A percentile compares a stretch with the other conserved stretches of the same genome.
Conservation (phyloP, 306 rosid genomes). For the Nissolia schottii region DNA sequence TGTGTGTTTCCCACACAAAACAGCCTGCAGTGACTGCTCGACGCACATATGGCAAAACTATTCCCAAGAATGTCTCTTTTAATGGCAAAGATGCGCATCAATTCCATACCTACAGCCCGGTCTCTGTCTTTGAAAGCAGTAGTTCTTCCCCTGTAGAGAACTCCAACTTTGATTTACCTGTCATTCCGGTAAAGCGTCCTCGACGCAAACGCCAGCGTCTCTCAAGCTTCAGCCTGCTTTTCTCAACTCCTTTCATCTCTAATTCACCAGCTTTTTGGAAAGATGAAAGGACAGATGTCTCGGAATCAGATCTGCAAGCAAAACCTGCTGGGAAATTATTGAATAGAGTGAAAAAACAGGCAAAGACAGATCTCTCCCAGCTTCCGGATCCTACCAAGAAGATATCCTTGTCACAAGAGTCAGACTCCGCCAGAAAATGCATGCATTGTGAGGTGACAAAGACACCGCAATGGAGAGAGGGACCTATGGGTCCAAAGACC, state of each 20-base stretch:
- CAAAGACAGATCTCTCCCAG: constrained; percentile 21
- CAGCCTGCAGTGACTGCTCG: neutral
- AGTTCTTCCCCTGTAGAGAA: constrained; percentile 45
- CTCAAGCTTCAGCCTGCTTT: constrained; percentile 25
- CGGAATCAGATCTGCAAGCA: constrained; percentile 23
- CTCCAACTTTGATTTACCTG: constrained; percentile 23
- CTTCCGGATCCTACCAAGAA: constrained; percentile 5
- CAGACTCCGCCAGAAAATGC: constrained; percentile 18
- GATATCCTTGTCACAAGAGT: neutral
- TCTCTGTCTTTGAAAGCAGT: constrained; percentile 58
- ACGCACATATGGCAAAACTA: constrained; percentile 3
- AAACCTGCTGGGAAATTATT: constrained; percentile 11
- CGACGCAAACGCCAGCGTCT: constrained; percentile 46
- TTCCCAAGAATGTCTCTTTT: constrained; percentile 11
- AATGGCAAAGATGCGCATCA: constrained; percentile 25
- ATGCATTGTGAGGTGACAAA: constrained; percentile 20
- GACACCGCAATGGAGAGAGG: constrained; percentile 36
- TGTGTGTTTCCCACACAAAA: neutral
- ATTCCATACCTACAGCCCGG: constrained; percentile 50
- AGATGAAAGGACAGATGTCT: neutral
- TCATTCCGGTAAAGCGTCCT: constrained; percentile 39
- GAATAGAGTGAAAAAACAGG: constrained; percentile 18
- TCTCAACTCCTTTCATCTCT: constrained; percentile 27
- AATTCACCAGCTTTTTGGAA: neutral
- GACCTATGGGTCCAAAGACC: constrained; percentile 29